Evolutionary conservation across 768 basidiomycete genomes (phyloP).

Genomic region (Termitomyces sp.): DNA sequence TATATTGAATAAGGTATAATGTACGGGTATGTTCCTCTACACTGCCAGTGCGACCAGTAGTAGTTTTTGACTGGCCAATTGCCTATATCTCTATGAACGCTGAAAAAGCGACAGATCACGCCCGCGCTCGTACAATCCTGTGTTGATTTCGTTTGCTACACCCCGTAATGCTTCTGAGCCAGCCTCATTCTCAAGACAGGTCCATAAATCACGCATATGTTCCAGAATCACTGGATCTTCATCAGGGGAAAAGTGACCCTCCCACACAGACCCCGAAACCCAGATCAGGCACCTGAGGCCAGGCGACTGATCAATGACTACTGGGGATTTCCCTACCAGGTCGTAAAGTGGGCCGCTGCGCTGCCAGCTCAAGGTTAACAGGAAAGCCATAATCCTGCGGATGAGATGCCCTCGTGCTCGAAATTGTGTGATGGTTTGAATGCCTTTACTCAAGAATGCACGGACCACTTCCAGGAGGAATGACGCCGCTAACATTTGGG

Average conservation of each 20-base stretch:
- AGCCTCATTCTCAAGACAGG: neutral
- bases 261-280: neutral
- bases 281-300: slow-evolving; percentile 1
- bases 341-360: neutral
- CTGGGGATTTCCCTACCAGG: neutral
- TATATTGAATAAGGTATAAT: neutral
- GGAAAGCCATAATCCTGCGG: neutral
- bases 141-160: neutral
- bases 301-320: neutral
- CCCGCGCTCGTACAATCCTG: neutral
- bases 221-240: neutral
- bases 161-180: neutral
- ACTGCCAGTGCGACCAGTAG: neutral
- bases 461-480: slow-evolving; percentile 3
- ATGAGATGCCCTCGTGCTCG: neutral
- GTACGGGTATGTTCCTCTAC: too few relatives aligned
- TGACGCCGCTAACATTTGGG: neutral
- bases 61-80: neutral
- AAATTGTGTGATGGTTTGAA: neutral
- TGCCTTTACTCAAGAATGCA: neutral
- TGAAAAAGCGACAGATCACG: neutral
- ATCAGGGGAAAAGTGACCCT: neutral
- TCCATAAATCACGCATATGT: slow-evolving; percentile 1
- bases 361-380: neutral
- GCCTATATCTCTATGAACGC: neutral